Percentiles rank a stretch among this genome's conserved stretches.
Evolutionary conservation across 2,329 filamentous ascomycete genomes (phyloP).

Genomic region (Colletotrichum sp.): DNA sequence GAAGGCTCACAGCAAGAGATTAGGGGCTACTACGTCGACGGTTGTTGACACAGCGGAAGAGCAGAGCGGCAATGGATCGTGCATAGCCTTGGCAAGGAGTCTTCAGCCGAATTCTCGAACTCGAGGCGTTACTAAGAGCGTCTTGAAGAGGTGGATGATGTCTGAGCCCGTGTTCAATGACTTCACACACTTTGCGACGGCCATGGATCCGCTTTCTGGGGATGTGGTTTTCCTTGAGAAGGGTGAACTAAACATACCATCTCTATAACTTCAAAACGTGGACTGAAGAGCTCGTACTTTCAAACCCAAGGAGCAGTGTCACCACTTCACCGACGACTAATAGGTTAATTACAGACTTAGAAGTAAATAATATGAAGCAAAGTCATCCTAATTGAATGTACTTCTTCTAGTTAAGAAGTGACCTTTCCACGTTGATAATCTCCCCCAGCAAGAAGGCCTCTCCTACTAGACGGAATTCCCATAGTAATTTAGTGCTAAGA

Average conservation of each 20-base stretch:
- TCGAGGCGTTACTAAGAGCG: constrained; percentile 28
- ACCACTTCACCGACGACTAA: not conserved
- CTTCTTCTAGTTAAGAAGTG: not conserved
- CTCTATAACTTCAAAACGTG: not conserved
- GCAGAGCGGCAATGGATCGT: not conserved
- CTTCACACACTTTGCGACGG: constrained; percentile 59
- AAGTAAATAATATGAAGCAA: not conserved
- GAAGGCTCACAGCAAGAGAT: constrained; percentile 16
- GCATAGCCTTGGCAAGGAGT: not conserved
- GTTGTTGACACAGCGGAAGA: not conserved
- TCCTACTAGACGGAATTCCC: no score
- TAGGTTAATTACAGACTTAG: not conserved
- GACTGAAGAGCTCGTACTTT: not conserved
- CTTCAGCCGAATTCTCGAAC: accelerated
- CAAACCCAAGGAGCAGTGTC: not conserved
- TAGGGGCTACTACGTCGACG: constrained; percentile 14
- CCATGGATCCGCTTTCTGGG: constrained; percentile 55
- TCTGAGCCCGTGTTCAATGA: constrained; percentile 62
- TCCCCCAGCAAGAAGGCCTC: no score
- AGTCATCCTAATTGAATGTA: not conserved
- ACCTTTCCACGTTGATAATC: not conserved
- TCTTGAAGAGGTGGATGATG: constrained; percentile 51
- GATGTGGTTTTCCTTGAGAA: not conserved
- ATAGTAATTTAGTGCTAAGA: no score
- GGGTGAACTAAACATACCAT: not conserved